Evolutionary conservation across 345 rosid species (phyloP), one percentile per base, ranked within the genome.

Genomic region (Alliaria petiolata): DNA sequence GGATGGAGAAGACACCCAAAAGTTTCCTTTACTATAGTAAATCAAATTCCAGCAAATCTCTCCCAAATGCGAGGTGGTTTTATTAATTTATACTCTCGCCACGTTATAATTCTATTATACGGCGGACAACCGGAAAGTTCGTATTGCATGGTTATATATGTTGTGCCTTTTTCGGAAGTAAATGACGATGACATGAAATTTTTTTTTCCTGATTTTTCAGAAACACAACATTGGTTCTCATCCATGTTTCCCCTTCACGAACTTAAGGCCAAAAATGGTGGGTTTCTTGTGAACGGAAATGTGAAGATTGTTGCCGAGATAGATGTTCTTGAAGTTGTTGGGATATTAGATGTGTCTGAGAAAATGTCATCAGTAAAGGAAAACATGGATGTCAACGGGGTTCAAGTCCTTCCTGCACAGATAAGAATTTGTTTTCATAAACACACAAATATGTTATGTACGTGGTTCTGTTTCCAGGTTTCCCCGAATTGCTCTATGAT

Each of bases 221-320:
- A 36, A 36, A 8, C 13, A 11, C 40, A 36, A 10, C 40, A 10
- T 3, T 36, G 40, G 40, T 36, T 2, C 13, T 9, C 40, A 10
- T 12, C 13, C 10, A 36, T 36, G 40, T 12, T 36, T 9, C 40
- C 13, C 13, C 40, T 36, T 10, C 0, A 12, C 40, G 10, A 36
- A 36, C 13, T 10, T 11, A 4, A 36, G 10, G 40, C 0, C 4
- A 25, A 28, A 51, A 10, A 36, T 19, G 30, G 45, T 11, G 62
- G 45, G 1, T 63, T 78, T 84, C 77, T 85, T 55, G 84, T 78
- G 49, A 80, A 84, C 77, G 85, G 83, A 50, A 71, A 80, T 4
- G 76, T 84, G 40, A 64, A 82, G 8, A 69, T 91, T 62, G 91
- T 84, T 82, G 91, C 87, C 60, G 92, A 91, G 79, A 83, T 91